Evolutionary conservation across 148 eudicot species (phyloP).

Genomic region (Persicaria maculosa): DNA sequence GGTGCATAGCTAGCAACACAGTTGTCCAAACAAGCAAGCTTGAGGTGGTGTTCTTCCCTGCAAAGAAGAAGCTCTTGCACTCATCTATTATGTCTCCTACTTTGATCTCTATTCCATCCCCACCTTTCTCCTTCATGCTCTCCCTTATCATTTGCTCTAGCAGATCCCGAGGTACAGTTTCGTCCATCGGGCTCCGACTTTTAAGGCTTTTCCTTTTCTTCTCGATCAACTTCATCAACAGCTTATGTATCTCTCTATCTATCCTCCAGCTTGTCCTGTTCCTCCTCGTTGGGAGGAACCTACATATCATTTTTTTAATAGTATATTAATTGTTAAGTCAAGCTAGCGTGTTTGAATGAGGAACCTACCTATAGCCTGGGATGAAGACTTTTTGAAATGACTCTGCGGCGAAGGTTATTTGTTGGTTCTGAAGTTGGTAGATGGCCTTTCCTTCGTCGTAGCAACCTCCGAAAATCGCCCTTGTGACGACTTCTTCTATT

Average conservation of each 20-base stretch:
- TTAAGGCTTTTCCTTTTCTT: conserved; percentile 19
- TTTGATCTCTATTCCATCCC: conserved; percentile 12
- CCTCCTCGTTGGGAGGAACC: conserved; percentile 54
- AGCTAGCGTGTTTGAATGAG: conserved; percentile 12
- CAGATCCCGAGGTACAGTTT: conserved; percentile 31
- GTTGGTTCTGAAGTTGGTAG: conserved; percentile 47
- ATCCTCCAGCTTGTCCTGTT: conserved; percentile 43
- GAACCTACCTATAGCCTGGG: conserved; percentile 31
- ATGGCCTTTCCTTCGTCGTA: conserved; percentile 50
- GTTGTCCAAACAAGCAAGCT: conserved; percentile 50
- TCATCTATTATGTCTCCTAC: conserved; percentile 48
- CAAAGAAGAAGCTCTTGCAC: conserved; percentile 60
- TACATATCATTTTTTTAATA: conserved; percentile 1
- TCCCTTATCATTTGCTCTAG: conserved; percentile 37
- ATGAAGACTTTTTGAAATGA: conserved; percentile 46
- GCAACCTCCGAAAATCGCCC: conserved; percentile 47
- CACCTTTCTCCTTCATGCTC: conserved; percentile 19
- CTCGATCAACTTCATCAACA: conserved; percentile 28
- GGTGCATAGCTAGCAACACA: conserved; percentile 57
- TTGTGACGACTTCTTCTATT: conserved; percentile 45
- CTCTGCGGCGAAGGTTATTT: conserved; percentile 35
- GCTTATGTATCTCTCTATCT: conserved; percentile 39
- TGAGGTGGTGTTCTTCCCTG: conserved; percentile 58
- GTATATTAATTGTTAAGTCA: neutral
- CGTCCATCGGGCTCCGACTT: neutral